A percentile compares a stretch with the other conserved stretches of the same genome.
Evolutionary conservation across 75 land plant genomes (phyloP).

Genomic region (Cunninghamia lanceolata): DNA sequence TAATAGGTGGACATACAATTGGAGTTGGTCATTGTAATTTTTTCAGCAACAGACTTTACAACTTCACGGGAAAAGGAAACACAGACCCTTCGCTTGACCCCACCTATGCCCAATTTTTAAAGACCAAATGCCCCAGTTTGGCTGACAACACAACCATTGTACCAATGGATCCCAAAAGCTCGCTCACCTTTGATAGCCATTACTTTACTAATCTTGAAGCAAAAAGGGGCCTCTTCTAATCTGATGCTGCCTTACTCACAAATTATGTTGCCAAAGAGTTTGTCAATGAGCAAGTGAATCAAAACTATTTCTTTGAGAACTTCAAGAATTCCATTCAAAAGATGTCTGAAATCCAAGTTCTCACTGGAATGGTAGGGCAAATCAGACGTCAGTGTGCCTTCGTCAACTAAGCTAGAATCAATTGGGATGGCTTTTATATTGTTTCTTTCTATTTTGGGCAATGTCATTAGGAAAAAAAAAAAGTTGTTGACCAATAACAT

Average conservation of each 20-base stretch:
- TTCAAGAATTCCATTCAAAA: constrained; percentile 23
- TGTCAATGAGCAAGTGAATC: neutral
- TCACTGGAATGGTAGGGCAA: constrained; percentile 26
- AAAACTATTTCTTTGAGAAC: constrained; percentile 13
- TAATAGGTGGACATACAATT: too few species aligned
- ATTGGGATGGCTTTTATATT: too few species aligned
- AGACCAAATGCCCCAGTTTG: constrained; percentile 18
- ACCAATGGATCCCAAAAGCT: constrained; percentile 38
- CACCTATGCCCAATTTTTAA: constrained; percentile 12
- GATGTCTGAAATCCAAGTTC: constrained; percentile 16
- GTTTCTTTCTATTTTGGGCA: too few species aligned
- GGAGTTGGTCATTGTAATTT: constrained; percentile 33
- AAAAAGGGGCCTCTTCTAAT: constrained; percentile 41
- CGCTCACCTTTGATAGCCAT: constrained; percentile 36
- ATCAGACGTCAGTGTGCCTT: constrained; percentile 13
- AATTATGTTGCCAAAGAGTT: constrained; percentile 10
- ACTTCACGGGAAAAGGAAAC: constrained; percentile 51
- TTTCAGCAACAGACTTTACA: constrained; percentile 41
- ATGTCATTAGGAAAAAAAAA: too few species aligned
- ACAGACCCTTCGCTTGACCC: constrained; percentile 44
- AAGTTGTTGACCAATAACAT: too few species aligned
- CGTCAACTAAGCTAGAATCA: neutral
- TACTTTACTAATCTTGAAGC: constrained; percentile 31
- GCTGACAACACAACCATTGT: constrained; percentile 18
- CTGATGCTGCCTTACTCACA: constrained; percentile 36